Evolutionary conservation across 2,329 filamentous ascomycete genomes (phyloP), one percentile per base, ranked within the genome.

Genomic region (Phaeomoniella chlamydospora): DNA sequence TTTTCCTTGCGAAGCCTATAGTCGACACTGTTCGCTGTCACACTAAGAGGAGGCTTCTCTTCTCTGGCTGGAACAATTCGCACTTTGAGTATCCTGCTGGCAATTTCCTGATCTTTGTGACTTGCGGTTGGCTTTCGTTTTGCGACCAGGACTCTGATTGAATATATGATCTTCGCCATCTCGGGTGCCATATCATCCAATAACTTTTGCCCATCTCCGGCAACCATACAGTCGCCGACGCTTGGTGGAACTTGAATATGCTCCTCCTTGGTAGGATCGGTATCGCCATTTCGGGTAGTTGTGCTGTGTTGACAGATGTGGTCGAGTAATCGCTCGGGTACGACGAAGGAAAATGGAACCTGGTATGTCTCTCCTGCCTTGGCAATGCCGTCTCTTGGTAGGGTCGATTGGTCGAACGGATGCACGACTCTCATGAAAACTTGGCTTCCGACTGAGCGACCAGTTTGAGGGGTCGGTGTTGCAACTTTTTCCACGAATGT

Each of bases 311-410:
- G 58, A 54, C 76, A 80, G 32, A 70, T 55, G 41, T 67, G 65
- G 4, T 73, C 73, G 0, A 80, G 64, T 3, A 80, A 56, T 13
- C 67, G 65, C 19, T 68, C 59, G 0, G 76, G 76, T 2, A 80
- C 62, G 37, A 73, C 71, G 47, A 80, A 80, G 16, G 65, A 66
- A 49, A 80, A 80, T 1, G 72, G 70, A 39, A 78, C 73, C 5
- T 53, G 61, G 51, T 79, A 78, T 9, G 57, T 61, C 41, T 58
- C 60, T 10, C 67, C 68, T n/a, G 67, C 63, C 45, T 67, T 59
- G 2, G 75, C 55, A 3, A 74, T 56, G 16, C 67, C 60, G 26
- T 71, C 64, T 19, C 62, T 58, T 0, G 75, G 74, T 39, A 75
- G 68, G n/a, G 56, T 52, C 12, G 56, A 49, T 2, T 67, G 52